These are phyloP conservation scores for Globisporangium paroecandrum DNA, from an alignment of 352 stramenopile species.

Conservation along the genomic window DNA sequence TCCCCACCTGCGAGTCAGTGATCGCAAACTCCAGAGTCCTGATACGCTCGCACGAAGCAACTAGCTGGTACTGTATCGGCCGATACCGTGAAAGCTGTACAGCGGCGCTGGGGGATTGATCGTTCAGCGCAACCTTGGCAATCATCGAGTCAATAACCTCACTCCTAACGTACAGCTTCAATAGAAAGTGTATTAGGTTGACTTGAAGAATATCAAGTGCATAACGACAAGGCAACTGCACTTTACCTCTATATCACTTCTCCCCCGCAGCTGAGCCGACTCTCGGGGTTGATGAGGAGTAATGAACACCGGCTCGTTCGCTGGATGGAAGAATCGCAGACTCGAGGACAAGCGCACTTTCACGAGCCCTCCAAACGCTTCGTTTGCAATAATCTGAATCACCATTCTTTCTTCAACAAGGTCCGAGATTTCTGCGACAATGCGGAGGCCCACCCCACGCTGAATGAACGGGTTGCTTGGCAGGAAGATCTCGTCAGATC, in stretches of 20 bases:
- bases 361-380: slow-evolving; percentile 13
- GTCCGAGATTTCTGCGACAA: slow-evolving; percentile 27
- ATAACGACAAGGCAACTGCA: not conserved
- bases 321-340: slow-evolving; percentile 27
- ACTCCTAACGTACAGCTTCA: not conserved
- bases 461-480: slow-evolving; percentile 23
- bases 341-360: slow-evolving; percentile 17
- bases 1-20: not conserved
- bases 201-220: too few relatives aligned
- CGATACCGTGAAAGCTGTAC: not conserved
- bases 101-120: not conserved
- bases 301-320: slow-evolving; percentile 26
- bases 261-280: not conserved
- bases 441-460: slow-evolving; percentile 18
- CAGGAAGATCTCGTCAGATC: slow-evolving; percentile 19
- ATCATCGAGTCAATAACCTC: not conserved
- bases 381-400: slow-evolving; percentile 8
- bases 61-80: not conserved
- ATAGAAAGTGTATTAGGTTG: not conserved
- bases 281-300: slow-evolving; percentile 14
- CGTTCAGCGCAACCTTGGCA: not conserved
- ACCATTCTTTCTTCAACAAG: slow-evolving; percentile 28
- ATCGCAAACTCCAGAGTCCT: not conserved
- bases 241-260: slow-evolving; percentile 2
- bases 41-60: slow-evolving; percentile 1